These are phyloP conservation scores for Strombidium stylifer DNA, from an alignment of 73 alveolate genomes.

Conservation along the genomic window DNA sequence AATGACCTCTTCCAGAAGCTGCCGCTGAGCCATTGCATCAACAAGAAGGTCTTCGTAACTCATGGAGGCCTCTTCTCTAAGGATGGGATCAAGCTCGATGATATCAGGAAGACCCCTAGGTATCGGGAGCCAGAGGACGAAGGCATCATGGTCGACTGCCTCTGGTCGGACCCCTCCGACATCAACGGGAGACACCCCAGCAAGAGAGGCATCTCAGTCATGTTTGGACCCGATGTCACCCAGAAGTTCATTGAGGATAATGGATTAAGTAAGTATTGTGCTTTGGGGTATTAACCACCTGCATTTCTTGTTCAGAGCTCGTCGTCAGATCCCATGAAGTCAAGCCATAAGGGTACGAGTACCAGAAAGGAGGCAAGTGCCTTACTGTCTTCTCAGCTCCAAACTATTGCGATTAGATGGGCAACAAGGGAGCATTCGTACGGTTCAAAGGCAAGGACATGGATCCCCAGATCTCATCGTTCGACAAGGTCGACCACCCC, in stretches of 20 bases:
- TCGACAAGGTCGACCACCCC: constrained; percentile 84
- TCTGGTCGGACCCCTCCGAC: constrained; percentile 98
- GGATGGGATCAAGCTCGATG: constrained; percentile 94
- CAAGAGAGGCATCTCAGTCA: constrained; percentile 95
- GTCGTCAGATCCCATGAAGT: constrained; percentile 96
- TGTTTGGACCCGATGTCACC: constrained; percentile 98
- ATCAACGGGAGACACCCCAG: constrained; percentile 92
- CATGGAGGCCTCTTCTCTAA: constrained; percentile 98
- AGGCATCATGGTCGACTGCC: constrained; percentile 72
- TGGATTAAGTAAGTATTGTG: constrained; percentile 55
- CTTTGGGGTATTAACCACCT: no score
- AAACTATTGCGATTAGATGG: constrained; percentile 97
- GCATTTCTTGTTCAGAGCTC: no score
- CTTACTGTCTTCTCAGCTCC: constrained; percentile 98
- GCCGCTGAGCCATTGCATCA: constrained; percentile 93
- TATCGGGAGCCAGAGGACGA: constrained; percentile 91
- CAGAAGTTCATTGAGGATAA: constrained; percentile 85
- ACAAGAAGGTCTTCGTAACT: constrained; percentile 85
- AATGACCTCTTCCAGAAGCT: constrained; percentile 78
- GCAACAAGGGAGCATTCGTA: constrained; percentile 96
- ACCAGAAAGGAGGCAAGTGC: constrained; percentile 92
- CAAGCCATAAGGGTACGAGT: constrained; percentile 93
- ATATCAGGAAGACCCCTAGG: constrained; percentile 84
- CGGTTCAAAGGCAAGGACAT: constrained; percentile 88
- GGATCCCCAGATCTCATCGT: constrained; percentile 76